Base-by-base conservation (phyloP, 352 stramenopile species). In the Peronosclerospora sorghi region DNA sequence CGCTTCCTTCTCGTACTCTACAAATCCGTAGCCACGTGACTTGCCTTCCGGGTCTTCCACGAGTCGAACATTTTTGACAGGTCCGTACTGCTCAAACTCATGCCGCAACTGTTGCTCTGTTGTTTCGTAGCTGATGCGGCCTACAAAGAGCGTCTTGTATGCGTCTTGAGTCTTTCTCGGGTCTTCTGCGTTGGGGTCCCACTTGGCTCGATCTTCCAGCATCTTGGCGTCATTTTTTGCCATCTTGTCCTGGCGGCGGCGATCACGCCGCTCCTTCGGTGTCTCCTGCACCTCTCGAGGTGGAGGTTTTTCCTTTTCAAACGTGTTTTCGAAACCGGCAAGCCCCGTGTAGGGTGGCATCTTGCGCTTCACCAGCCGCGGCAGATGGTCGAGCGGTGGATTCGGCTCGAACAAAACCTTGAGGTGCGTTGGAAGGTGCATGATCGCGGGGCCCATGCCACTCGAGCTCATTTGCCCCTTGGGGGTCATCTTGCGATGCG, bases 91-190 rank as follows among this genome's bases (percentile, higher is more conserved):
- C 65, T 98, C 91, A 36, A 98, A 98, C 59, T 98, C 94, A 27
- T 96, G 72, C 5, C 95, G 74, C 14, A 99, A 66, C 61, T 98
- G 96, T 41, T 97, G 86, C 62, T 99, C 95, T 20, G 87, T 98
- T 4, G 96, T 98, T 57, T 98, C 94, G 60, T 98, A 98, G 45
- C 85, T 96, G 27, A 99, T 86, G 48, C 95, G 78, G 3, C 84
- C 91, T 0, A 99, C 89, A 63, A 99, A 99, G 0, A 99, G 74
- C 32, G 96, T 99, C 69, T 97, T 98, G 79, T 98, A 98, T 45
- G 95, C 83, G 44, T 96, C 81, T 41, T 80, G 65, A 4, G 81
- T 94, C 62, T 90, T 88, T 34, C 56, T 54, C 30, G 79, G 54
- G 39, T 83, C 71, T 20, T 62, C 34, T 6, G 58, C 62, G 32